phyloP scores from a whole-genome alignment of 2,329 filamentous ascomycete species.

The Grosmannia serpens region DNA sequence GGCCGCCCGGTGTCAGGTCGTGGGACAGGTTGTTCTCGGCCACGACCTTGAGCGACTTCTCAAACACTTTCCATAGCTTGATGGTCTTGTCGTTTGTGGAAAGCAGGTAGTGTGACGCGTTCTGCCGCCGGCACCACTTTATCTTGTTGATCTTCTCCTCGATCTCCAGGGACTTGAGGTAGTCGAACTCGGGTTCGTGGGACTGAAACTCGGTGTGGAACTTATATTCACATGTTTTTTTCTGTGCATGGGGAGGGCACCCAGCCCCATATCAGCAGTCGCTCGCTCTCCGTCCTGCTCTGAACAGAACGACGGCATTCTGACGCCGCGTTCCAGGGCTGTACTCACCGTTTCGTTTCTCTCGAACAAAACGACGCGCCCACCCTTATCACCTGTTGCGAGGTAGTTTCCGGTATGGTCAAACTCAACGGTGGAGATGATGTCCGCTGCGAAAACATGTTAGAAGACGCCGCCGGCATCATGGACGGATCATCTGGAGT shows the following conservation, averaged over 20 bases:
- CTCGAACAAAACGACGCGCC: constrained; percentile 75
- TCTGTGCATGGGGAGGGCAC: constrained; percentile 44
- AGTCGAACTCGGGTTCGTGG: constrained; percentile 98
- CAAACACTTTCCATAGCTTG: constrained; percentile 99
- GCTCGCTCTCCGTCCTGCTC: neutral
- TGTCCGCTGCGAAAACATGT: constrained; percentile 50
- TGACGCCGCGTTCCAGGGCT: neutral
- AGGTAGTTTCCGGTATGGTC: constrained; percentile 85
- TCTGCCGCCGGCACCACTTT: constrained; percentile 97
- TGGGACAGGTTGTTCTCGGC: constrained; percentile 97
- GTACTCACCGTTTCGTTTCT: constrained; percentile 82
- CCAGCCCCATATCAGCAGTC: neutral
- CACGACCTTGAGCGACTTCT: constrained; percentile 97
- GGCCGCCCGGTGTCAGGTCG: constrained; percentile 70
- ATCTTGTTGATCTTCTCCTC: constrained; percentile 99
- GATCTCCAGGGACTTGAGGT: constrained; percentile 97
- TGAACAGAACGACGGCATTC: neutral
- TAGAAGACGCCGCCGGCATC: neutral
- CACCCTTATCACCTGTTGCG: constrained; percentile 82
- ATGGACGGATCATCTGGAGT: neutral
- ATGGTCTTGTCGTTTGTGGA: constrained; percentile 99
- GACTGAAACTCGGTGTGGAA: constrained; percentile 99
- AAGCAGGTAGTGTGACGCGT: constrained; percentile 93
- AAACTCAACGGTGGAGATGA: constrained; percentile 85
- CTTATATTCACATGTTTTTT: constrained; percentile 99